Base-by-base conservation (phyloP, 2,329 filamentous ascomycete genomes). In the Elsinoe arachidis region DNA sequence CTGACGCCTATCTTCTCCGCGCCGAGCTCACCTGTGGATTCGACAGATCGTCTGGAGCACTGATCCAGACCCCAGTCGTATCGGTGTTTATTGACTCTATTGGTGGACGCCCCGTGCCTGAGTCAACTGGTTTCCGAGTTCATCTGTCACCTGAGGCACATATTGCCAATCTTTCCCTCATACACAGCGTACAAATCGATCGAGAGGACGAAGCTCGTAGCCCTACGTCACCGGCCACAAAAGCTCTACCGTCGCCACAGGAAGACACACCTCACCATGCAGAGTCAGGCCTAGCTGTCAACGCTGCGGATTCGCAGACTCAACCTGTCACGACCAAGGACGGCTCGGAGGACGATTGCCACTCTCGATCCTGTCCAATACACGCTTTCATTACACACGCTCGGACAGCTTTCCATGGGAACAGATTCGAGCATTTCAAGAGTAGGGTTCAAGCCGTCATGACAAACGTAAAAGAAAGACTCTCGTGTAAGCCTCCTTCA, bases 131-230 rank as follows among this genome's bases (percentile, higher is more conserved):
- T n/a, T 58, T 58, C 56, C 30, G 41, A 3, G 35, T 53, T 10
- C 26, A 21, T 15, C 30, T 15, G n/a, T 41, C 26, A n/a, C 15
- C 46, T 43, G 21, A 47, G 14, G 46, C 41, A 53, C 21, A 12
- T 39, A 58, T 44, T 9, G 26, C 19, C 43, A 58, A 63, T 11
- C 59, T 46, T 52, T 52, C 30, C 43, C 54, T 54, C 61, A 53
- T 57, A 59, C 46, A 35, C 15, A 11, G 12, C 11, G 46, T 2
- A n/a, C 37, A 39, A 2, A 4, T 9, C 26, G 26, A 30, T 30
- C 26, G 3, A 30, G 26, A 30, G 6, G 10, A 12, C 6, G 14
- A 6, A 30, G 41, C n/a, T 12, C 19, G 11, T 46, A 2, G 14
- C 6, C 1, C 41, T 3, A 30, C 17, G 10, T 26, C 41, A 46